These are phyloP conservation scores for Passiflora organensis DNA, from an alignment of 345 rosid species.

Conservation along the genomic window DNA sequence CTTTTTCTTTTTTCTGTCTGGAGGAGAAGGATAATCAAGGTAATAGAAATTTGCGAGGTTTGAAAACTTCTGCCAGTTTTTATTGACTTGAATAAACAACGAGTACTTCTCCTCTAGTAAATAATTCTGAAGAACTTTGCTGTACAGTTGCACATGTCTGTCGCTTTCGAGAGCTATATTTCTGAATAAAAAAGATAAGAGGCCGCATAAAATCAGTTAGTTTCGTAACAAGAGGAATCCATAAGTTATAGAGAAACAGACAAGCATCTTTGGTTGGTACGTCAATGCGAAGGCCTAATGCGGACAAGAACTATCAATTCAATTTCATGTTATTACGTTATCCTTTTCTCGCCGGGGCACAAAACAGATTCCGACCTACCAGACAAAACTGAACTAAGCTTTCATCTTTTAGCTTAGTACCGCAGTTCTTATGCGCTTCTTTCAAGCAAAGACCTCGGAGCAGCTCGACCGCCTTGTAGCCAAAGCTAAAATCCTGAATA, in stretches of 20 bases:
- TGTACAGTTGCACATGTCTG: constrained; percentile 38
- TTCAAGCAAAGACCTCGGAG: too few relatives aligned
- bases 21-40: too few relatives aligned
- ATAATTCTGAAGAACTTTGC: neutral
- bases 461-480: too few relatives aligned
- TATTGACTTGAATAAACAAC: neutral
- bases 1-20: too few relatives aligned
- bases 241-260: neutral
- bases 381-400: too few relatives aligned
- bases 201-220: neutral
- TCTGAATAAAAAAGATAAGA: constrained; percentile 3
- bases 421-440: too few relatives aligned
- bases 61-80: too few relatives aligned
- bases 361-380: too few relatives aligned
- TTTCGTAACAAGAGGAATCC: constrained; percentile 5
- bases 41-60: too few relatives aligned
- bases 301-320: constrained; percentile 15
- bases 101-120: neutral
- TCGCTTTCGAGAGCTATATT: constrained; percentile 29
- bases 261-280: constrained; percentile 21
- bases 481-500: too few relatives aligned
- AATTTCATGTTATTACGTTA: neutral
- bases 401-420: neutral
- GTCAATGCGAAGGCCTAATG: constrained; percentile 6
- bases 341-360: neutral